These are phyloP conservation scores for Pezizomycotina sp. DNA, from an alignment of 2,329 filamentous ascomycete species.

Conservation along the genomic window DNA sequence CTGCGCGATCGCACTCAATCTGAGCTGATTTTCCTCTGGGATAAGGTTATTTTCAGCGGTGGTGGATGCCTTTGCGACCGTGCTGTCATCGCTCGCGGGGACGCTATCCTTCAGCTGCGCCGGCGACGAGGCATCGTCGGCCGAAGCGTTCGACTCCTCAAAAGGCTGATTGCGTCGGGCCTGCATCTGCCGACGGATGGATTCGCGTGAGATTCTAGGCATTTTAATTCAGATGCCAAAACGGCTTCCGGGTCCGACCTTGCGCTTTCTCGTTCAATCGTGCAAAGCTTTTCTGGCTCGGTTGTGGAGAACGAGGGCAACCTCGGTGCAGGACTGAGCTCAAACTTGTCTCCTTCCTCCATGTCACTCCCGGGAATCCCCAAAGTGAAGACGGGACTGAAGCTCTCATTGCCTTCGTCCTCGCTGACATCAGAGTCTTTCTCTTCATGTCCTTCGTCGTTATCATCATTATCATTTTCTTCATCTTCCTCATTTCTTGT, in stretches of 20 bases:
- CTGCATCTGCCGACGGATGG: conserved; percentile 77
- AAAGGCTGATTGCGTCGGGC: conserved; percentile 39
- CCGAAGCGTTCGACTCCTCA: conserved; percentile 32
- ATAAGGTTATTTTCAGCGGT: conserved; percentile 43
- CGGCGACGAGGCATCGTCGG: conserved; percentile 31
- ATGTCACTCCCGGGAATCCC: conserved; percentile 28
- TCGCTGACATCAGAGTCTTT: conserved; percentile 13
- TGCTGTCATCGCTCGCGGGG: conserved; percentile 43
- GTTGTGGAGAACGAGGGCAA: conserved; percentile 33
- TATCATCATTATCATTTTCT: conserved; percentile 30
- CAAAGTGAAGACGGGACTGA: conserved; percentile 21
- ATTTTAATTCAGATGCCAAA: too few relatives aligned
- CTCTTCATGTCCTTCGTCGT: conserved; percentile 27
- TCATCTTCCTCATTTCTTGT: too few relatives aligned
- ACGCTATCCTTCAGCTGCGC: conserved; percentile 48
- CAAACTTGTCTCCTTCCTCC: conserved; percentile 44
- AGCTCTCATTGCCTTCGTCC: conserved; percentile 20
- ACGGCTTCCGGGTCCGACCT: too few relatives aligned
- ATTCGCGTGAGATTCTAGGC: conserved; percentile 76
- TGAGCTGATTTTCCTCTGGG: too few relatives aligned
- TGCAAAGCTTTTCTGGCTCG: too few relatives aligned
- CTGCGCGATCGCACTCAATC: too few relatives aligned
- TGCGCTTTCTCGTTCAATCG: too few relatives aligned
- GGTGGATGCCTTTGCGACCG: conserved; percentile 29
- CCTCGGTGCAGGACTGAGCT: conserved; percentile 35